Evolutionary conservation across 2,329 filamentous ascomycete species (phyloP).

Genomic region (Emmonsiellopsis sp.): DNA sequence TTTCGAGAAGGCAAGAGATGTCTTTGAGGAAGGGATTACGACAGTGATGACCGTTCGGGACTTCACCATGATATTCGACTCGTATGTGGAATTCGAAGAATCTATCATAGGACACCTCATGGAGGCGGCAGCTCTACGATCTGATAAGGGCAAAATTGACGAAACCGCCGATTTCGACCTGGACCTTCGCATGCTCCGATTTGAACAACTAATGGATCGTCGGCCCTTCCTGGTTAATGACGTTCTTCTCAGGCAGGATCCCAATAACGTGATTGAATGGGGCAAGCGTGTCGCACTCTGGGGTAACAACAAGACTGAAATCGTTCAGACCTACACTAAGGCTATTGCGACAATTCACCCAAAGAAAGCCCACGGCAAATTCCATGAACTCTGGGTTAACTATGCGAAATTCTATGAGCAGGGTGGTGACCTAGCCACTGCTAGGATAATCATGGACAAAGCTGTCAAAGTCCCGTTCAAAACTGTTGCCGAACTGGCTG

Average conservation of each 20-base stretch:
- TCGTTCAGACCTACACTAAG: conserved; percentile 88
- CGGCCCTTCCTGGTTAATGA: conserved; percentile 94
- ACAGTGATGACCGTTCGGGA: conserved; percentile 98
- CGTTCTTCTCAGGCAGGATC: conserved; percentile 88
- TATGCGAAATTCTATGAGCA: conserved; percentile 97
- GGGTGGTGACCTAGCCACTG: conserved; percentile 73
- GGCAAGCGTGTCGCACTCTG: conserved; percentile 92
- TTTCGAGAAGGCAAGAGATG: conserved; percentile 84
- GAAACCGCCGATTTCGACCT: conserved; percentile 86
- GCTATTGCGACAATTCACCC: conserved; percentile 89
- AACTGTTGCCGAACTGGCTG: conserved; percentile 89
- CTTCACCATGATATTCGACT: conserved; percentile 93
- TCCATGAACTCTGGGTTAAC: conserved; percentile 91
- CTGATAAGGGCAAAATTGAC: conserved; percentile 69
- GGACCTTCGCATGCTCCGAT: conserved; percentile 94
- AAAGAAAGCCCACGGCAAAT: conserved; percentile 86
- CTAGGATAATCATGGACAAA: conserved; percentile 92
- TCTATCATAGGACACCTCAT: conserved; percentile 86
- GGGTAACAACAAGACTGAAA: conserved; percentile 84
- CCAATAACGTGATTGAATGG: conserved; percentile 94
- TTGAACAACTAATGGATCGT: conserved; percentile 96
- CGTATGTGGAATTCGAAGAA: conserved; percentile 94
- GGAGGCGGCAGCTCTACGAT: conserved; percentile 71
- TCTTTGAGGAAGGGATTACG: conserved; percentile 92
- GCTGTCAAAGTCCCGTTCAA: conserved; percentile 97